Evolutionary conservation across 805 yeast species (phyloP), one percentile per base, ranked within the genome.

Genomic region (Lipomyces sp.): DNA sequence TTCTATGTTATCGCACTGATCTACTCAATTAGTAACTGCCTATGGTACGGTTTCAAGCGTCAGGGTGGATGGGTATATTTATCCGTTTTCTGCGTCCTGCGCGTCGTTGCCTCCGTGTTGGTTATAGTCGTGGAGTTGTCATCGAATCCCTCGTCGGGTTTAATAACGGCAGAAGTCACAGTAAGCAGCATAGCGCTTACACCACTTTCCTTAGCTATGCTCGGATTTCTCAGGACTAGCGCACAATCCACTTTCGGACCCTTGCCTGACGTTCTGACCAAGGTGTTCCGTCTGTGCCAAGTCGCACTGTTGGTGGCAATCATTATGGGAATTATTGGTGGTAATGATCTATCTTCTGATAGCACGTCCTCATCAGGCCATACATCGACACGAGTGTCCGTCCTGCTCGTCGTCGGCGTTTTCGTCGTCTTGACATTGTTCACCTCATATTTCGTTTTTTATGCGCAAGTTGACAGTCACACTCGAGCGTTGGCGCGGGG

Each of bases 151-250:
- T 42, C 15, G 29, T 7, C 33, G 4, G 54, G 39, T 10, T 8
- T 58, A 18, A 10, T 18, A 29, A 8, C 18, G 24, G 60, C 60
- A 18, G 39, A 58, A 39, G 60, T 35, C 53, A 35, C 32, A 8
- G 13, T 58, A 11, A 29, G 54, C 30, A 15, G 34, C n/a, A 58
- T 58, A 33, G 60, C 60, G 18, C 39, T 58, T 15, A 58, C 60
- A 15, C 60, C 60, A 7, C 30, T 58, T 15, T 13, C 30, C 10
- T 58, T 53, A 7, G 60, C 60, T 15, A 4, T 18, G 13, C 2
- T 45, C 3, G 8, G 29, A 13, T 3, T 51, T 33, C 54, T 51
- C 32, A 51, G 29, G 13, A 24, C 42, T 18, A 33, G 24, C 8
- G 37, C 37, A 34, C 37, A 34, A 34, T 24, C 8, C 37, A 3